Percentiles rank a stretch among this genome's conserved stretches.
Conservation (phyloP, 75 land plant genomes). For the Gnetum montanum region DNA sequence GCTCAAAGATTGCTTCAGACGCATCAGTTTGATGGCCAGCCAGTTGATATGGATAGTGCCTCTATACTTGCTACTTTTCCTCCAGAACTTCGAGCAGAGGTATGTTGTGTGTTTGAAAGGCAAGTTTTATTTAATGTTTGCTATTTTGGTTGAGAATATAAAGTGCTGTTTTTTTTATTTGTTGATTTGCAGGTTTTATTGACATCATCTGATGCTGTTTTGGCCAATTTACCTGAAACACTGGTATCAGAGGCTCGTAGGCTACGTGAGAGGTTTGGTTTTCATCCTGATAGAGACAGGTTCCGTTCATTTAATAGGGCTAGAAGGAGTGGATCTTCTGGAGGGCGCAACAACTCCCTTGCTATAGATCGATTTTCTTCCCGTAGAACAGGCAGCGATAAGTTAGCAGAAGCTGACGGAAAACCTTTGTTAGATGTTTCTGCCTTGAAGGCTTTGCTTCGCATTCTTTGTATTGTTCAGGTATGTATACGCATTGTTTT, state of each 20-base stretch:
- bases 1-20: constrained; percentile 81
- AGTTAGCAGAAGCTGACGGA: constrained; percentile 63
- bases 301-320: constrained; percentile 55
- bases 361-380: constrained; percentile 35
- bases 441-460: constrained; percentile 57
- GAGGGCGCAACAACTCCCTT: constrained; percentile 32
- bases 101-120: constrained; percentile 10
- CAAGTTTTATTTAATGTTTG: too few relatives aligned
- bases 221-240: constrained; percentile 90
- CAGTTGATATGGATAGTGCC: constrained; percentile 99
- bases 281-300: constrained; percentile 56
- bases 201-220: constrained; percentile 90
- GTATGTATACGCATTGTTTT: constrained; percentile 13
- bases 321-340: constrained; percentile 49
- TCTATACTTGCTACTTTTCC: constrained; percentile 99
- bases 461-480: constrained; percentile 77
- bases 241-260: constrained; percentile 95
- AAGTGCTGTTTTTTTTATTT: not conserved
- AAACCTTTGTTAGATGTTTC: constrained; percentile 67
- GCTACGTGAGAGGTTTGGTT: constrained; percentile 86
- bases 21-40: constrained; percentile 92
- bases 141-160: too few relatives aligned
- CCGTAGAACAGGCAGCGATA: constrained; percentile 32
- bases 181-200: constrained; percentile 90
- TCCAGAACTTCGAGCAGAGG: constrained; percentile 94